phyloP scores from a whole-genome alignment of 73 alveolate species.

The Tetrahymena malaccensis region DNA sequence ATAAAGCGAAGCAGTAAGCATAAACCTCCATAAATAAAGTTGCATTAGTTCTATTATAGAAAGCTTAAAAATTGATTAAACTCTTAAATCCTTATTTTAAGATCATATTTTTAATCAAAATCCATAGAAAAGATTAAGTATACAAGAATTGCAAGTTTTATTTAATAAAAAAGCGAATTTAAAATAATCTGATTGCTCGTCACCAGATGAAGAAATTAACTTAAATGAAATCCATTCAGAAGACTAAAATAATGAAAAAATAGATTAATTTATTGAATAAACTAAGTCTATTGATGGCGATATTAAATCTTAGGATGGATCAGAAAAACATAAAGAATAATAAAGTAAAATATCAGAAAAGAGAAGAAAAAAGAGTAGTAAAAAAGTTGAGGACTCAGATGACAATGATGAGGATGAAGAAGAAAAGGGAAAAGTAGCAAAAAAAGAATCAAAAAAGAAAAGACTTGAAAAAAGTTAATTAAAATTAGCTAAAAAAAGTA shows the following conservation, averaged over 20 bases:
- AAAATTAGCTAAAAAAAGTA: not conserved
- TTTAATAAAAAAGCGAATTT: not conserved
- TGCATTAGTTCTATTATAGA: not conserved
- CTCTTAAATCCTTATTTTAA: not conserved
- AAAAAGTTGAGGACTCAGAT: not conserved
- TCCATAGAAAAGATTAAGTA: not conserved
- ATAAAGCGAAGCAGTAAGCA: not conserved
- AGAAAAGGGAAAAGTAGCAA: not conserved
- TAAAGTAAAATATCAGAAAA: not conserved
- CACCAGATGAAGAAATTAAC: not conserved
- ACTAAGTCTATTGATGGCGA: not conserved
- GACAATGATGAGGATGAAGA: not conserved
- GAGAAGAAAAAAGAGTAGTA: not conserved
- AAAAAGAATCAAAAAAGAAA: not conserved
- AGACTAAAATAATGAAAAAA: not conserved
- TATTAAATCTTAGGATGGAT: not conserved
- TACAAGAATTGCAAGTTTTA: not conserved
- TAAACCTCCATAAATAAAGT: not conserved
- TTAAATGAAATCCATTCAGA: not conserved
- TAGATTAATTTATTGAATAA: not conserved
- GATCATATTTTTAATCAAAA: not conserved
- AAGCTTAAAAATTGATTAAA: not conserved
- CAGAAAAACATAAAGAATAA: not conserved
- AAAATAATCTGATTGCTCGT: not conserved
- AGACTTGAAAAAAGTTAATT: not conserved